Evolutionary conservation across 257 asterid genomes (phyloP).

Genomic region (Echites panduratus): DNA sequence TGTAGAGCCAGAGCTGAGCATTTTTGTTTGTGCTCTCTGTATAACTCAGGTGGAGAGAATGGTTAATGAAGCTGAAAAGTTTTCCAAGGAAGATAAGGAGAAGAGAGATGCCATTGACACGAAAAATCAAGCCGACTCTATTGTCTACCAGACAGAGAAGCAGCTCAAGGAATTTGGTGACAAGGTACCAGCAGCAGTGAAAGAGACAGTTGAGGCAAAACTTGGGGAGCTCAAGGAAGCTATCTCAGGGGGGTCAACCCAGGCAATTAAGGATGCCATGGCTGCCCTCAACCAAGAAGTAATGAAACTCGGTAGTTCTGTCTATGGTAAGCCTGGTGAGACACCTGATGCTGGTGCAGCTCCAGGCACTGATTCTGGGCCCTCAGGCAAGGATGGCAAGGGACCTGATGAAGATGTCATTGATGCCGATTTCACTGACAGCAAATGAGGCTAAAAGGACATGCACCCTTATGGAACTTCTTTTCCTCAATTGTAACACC

Average conservation of each 20-base stretch:
- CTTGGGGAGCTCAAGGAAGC: constrained; percentile 90
- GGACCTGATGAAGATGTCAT: constrained; percentile 93
- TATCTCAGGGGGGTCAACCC: constrained; percentile 72
- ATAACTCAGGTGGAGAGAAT: constrained; percentile 72
- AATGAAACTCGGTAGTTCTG: constrained; percentile 93
- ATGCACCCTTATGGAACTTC: constrained; percentile 1
- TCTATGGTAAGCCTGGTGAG: constrained; percentile 81
- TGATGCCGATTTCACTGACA: constrained; percentile 96
- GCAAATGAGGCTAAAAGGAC: constrained; percentile 24
- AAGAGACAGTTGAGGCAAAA: constrained; percentile 89
- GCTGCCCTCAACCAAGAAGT: constrained; percentile 93
- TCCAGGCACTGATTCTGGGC: constrained; percentile 42
- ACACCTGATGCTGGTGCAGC: constrained; percentile 67
- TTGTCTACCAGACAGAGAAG: constrained; percentile 95
- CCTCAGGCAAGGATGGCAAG: constrained; percentile 61
- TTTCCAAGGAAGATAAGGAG: constrained; percentile 94
- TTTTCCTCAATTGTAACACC: constrained; percentile 6
- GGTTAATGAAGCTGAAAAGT: constrained; percentile 93
- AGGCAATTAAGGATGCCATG: constrained; percentile 85
- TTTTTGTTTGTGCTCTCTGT: background rate
- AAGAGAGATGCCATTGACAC: constrained; percentile 97
- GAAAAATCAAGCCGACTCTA: constrained; percentile 91
- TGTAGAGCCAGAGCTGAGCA: background rate
- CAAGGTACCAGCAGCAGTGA: constrained; percentile 83
- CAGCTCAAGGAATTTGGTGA: constrained; percentile 95